Evolutionary conservation across 768 basidiomycete species (phyloP).

Genomic region (Leucocoprinus sp.): DNA sequence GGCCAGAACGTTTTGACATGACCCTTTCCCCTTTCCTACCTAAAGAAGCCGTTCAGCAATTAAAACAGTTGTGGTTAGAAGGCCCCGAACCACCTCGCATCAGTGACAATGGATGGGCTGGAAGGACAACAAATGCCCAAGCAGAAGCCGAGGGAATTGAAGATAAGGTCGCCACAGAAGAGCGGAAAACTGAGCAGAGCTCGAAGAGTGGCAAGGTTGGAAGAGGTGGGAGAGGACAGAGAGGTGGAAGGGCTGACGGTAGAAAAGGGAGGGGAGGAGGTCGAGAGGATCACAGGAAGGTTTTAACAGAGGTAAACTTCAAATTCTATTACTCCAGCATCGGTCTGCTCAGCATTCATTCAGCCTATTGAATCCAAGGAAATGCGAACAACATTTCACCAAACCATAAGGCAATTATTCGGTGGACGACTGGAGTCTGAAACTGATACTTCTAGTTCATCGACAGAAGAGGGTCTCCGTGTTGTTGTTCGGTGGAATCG

Average conservation of each 20-base stretch:
- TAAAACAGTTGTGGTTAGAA: slow-evolving; percentile 74
- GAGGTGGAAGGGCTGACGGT: slow-evolving; percentile 31
- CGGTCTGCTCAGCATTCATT: neutral
- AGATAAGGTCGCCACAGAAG: slow-evolving; percentile 1
- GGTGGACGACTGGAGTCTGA: slow-evolving; percentile 79
- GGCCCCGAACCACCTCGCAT: slow-evolving; percentile 71
- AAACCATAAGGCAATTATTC: slow-evolving; percentile 73
- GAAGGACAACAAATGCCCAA: slow-evolving; percentile 30
- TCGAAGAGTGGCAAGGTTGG: neutral
- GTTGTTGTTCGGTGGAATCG: slow-evolving; percentile 76
- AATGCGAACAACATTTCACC: slow-evolving; percentile 75
- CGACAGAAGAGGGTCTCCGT: slow-evolving; percentile 57
- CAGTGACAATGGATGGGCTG: slow-evolving; percentile 71
- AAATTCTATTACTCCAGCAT: slow-evolving; percentile 13
- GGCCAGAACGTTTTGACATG: slow-evolving; percentile 55
- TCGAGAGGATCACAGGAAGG: slow-evolving; percentile 56
- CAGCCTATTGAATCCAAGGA: slow-evolving; percentile 83
- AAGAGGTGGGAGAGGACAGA: slow-evolving; percentile 22
- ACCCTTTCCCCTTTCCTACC: slow-evolving; percentile 59
- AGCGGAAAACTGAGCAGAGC: slow-evolving; percentile 6
- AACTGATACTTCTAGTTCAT: slow-evolving; percentile 47
- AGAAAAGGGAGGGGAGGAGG: slow-evolving; percentile 41
- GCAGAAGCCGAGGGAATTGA: slow-evolving; percentile 16
- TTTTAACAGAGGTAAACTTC: slow-evolving; percentile 65
- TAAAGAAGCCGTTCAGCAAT: slow-evolving; percentile 42